Percentiles rank a stretch among this genome's conserved stretches.
phyloP scores from a whole-genome alignment of 208 protist species.

The Wallacemonas sp. region DNA sequence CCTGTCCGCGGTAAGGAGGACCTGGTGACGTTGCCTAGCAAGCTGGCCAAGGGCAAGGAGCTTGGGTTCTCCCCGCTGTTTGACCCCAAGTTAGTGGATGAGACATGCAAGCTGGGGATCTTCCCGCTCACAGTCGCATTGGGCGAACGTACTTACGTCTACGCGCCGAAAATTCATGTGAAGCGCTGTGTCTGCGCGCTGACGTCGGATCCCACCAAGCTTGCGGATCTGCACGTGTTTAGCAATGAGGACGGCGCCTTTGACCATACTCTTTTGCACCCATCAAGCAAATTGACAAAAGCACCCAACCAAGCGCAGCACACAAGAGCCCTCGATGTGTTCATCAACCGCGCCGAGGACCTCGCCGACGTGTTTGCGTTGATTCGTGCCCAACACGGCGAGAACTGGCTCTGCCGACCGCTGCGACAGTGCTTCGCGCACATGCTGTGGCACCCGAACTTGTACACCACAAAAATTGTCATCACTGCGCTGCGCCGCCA shows the following conservation, averaged over 20 bases:
- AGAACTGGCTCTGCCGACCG: slow-evolving; percentile 83
- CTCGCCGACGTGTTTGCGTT: slow-evolving; percentile 55
- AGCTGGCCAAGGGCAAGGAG: slow-evolving; percentile 37
- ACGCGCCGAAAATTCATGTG: slow-evolving; percentile 74
- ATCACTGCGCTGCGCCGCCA: slow-evolving; percentile 63
- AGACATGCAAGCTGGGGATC: slow-evolving; percentile 67
- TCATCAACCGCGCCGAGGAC: slow-evolving; percentile 75
- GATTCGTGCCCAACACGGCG: slow-evolving; percentile 68
- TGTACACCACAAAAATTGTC: slow-evolving; percentile 72
- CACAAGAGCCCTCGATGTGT: slow-evolving; percentile 49
- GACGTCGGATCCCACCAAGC: slow-evolving; percentile 19
- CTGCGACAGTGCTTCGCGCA: slow-evolving; percentile 65
- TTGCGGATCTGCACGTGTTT: slow-evolving; percentile 36
- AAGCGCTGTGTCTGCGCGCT: slow-evolving; percentile 44
- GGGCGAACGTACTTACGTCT: slow-evolving; percentile 35
- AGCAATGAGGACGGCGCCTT: slow-evolving; percentile 30
- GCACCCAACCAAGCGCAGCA: slow-evolving; percentile 23
- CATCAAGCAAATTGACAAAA: slow-evolving; percentile 55
- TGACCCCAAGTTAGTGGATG: slow-evolving; percentile 65
- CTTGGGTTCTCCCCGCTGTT: slow-evolving; percentile 74
- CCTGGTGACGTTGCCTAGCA: slow-evolving; percentile 37
- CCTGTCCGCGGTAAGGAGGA: slow-evolving; percentile 36
- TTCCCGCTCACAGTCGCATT: slow-evolving; percentile 63
- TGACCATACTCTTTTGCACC: slow-evolving; percentile 23
- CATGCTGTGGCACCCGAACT: slow-evolving; percentile 61